These are phyloP conservation scores for Stephania cephalantha DNA, from an alignment of 164 flowering plant genomes.

Conservation along the genomic window DNA sequence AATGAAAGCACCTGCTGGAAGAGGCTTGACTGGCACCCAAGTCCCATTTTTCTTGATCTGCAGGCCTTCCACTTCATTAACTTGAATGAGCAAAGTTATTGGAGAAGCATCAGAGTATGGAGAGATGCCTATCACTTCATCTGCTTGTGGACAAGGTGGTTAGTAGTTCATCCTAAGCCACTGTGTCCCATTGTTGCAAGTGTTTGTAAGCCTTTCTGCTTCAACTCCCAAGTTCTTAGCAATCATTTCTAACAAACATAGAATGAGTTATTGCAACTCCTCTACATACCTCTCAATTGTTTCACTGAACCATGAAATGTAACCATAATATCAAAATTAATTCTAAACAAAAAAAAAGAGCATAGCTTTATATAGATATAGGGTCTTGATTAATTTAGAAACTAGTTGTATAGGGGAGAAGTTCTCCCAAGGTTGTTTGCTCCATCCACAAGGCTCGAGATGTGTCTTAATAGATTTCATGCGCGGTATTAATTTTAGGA, in stretches of 20 bases:
- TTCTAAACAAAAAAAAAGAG: no score
- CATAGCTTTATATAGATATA: no score
- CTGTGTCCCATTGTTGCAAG: slow-evolving; percentile 29
- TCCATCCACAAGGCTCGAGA: no score
- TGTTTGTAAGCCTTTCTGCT: slow-evolving; percentile 16
- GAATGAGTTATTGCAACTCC: background rate
- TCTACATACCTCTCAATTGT: background rate
- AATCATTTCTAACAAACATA: slow-evolving; percentile 1
- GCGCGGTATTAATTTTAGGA: no score
- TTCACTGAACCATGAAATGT: background rate
- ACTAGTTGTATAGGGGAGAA: no score
- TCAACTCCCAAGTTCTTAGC: slow-evolving; percentile 12
- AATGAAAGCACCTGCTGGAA: slow-evolving; percentile 29
- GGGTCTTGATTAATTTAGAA: no score
- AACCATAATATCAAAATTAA: no score
- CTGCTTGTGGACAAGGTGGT: slow-evolving; percentile 51
- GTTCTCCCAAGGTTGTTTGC: no score
- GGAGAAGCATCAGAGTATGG: slow-evolving; percentile 43
- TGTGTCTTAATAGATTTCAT: no score
- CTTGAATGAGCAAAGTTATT: slow-evolving; percentile 42
- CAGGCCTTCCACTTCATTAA: slow-evolving; percentile 41
- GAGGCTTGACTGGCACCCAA: slow-evolving; percentile 42
- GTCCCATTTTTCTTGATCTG: slow-evolving; percentile 42
- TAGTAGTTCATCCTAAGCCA: slow-evolving; percentile 47
- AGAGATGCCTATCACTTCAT: slow-evolving; percentile 31